Percentiles rank a stretch among this genome's conserved stretches.
Conservation (phyloP, 2,329 filamentous ascomycete genomes). For the Aspergillus quadrilineatus region DNA sequence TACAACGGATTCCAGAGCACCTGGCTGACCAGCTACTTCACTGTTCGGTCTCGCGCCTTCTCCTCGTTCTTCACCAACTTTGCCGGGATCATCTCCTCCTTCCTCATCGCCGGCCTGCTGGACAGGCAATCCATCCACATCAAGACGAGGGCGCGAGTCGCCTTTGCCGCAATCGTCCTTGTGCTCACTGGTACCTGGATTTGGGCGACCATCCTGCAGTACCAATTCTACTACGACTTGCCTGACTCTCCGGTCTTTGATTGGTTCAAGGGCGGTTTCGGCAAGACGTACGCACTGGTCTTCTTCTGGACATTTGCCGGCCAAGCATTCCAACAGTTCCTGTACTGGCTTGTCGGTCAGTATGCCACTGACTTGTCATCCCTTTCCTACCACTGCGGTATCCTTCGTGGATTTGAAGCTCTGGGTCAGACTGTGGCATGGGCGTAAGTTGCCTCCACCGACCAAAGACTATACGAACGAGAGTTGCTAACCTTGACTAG, state of each 20-base stretch:
- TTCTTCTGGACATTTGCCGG: constrained; percentile 15
- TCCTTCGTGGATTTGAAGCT: constrained; percentile 12
- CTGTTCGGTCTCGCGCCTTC: constrained; percentile 13
- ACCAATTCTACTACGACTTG: constrained; percentile 11
- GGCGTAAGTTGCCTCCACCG: constrained; percentile 1
- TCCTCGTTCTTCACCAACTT: constrained; percentile 16
- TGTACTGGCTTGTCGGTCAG: constrained; percentile 14
- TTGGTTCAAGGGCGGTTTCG: constrained; percentile 16
- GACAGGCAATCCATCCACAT: constrained; percentile 15
- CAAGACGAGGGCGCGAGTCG: constrained; percentile 13
- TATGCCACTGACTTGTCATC: constrained; percentile 12
- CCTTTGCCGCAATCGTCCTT: constrained; percentile 1
- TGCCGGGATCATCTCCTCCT: constrained; percentile 12
- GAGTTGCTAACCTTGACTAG: not conserved
- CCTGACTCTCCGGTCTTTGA: constrained; percentile 6
- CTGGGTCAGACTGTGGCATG: constrained; percentile 15
- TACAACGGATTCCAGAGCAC: constrained; percentile 31
- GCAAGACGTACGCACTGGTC: constrained; percentile 13
- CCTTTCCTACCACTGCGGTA: constrained; percentile 14
- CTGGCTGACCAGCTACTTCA: constrained; percentile 17
- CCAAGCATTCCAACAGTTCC: constrained; percentile 14
- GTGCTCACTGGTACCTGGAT: constrained; percentile 13
- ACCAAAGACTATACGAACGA: not conserved
- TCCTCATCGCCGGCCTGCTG: constrained; percentile 10
- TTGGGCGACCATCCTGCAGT: constrained; percentile 12